Evolutionary conservation across 495 filamentous ascomycete genomes (phyloP).

Genomic region (Penicillium malachiteum): DNA sequence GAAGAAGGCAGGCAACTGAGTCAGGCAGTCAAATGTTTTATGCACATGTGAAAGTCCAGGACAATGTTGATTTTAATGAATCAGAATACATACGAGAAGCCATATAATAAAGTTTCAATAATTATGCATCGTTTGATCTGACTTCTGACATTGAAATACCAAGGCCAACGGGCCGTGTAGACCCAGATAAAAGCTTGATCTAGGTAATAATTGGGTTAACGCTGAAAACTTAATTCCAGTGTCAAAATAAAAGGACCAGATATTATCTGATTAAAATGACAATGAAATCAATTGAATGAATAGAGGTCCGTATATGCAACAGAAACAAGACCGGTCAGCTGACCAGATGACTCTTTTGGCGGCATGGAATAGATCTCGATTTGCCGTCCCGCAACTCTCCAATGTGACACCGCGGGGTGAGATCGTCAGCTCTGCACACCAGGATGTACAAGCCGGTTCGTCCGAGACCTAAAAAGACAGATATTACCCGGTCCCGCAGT

Average conservation of each 20-base stretch:
- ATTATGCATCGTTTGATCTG: no score
- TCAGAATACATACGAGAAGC: no score
- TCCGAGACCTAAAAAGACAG: slow-evolving; percentile 28
- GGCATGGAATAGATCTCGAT: neutral
- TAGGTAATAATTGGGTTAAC: no score
- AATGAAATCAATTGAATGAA: no score
- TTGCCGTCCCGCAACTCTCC: neutral
- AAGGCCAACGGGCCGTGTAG: no score
- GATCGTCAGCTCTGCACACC: neutral
- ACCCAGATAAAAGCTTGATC: no score
- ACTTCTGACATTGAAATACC: no score
- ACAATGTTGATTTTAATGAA: no score
- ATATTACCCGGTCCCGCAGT: slow-evolving; percentile 27
- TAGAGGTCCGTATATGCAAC: neutral
- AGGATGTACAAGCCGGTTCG: slow-evolving; percentile 27
- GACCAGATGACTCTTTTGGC: neutral
- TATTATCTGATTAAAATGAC: no score
- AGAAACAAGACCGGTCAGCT: neutral
- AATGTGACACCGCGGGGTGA: neutral
- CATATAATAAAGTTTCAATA: no score
- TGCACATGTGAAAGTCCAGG: neutral
- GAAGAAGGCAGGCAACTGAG: neutral
- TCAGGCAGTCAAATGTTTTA: neutral
- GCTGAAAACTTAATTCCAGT: no score
- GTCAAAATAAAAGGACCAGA: no score